Evolutionary conservation across 2,329 filamentous ascomycete genomes (phyloP), one percentile per base, ranked within the genome.

Genomic region (Rutstroemia sp.): DNA sequence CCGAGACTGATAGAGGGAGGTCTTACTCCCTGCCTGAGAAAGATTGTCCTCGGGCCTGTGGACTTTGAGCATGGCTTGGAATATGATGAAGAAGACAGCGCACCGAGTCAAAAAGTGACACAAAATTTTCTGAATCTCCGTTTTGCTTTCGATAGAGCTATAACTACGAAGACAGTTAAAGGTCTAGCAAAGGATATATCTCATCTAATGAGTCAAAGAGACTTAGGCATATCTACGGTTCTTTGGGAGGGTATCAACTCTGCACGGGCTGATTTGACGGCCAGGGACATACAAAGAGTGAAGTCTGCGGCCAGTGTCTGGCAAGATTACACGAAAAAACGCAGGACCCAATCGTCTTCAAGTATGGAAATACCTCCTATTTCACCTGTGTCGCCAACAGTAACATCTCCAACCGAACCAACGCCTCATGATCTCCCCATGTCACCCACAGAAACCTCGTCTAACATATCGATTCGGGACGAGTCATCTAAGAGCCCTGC

Each of bases 11-110:
- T 5, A 23, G 53, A 55, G 6, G 7, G 16, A 44, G 25, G 12
- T 2, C n/a, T 7, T 3, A 34, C 5, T 2, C 12, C 34, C 5
- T 45, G 19, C 12, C 27, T 51, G 17, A 27, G 53, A 8, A 51
- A 37, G 19, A 55, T 55, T 27, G 52, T 55, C 2, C 52, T 55
- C 16, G 46, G 14, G 3, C 53, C 53, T 14, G 8, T 55, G 4
- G 19, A 44, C 14, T 25, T 21, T 34, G 16, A 30, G n/a, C 21
- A 19, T 8, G 4, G 16, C 1, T 9, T 3, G 44, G 10, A 16
- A 23, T 7, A 1, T 9, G 47, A 37, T 5, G n/a, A 16, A 9
- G 39, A 21, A 1, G 30, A 6, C 6, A 37, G 6, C 30, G 4
- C 23, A 17, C 14, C 16, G 4, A 14, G 34, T 14, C 7, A 9